Base-by-base conservation (phyloP, 2,329 filamentous ascomycete species). In the Aspergillus sp. region DNA sequence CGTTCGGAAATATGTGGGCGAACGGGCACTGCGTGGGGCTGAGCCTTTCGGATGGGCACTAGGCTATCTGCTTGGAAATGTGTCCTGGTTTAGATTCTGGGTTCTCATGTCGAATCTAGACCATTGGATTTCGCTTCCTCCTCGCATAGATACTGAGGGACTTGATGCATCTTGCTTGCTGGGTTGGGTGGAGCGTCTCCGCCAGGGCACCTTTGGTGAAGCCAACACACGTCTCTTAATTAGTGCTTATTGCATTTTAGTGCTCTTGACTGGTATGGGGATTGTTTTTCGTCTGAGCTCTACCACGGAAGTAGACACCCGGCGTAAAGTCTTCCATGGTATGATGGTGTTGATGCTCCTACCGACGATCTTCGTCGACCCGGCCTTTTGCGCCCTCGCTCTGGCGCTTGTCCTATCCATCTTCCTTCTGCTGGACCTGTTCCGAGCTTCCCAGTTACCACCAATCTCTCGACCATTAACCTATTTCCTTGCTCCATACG, bases 321-420 rank as follows among this genome's bases (percentile, higher is more conserved):
- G 93, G 39, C 83, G 93, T 40, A 98, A 98, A 67, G 88, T 97
- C 26, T 98, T 98, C 65, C 93, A 98, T 66, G 94, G 94, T 54
- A 95, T 91, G 78, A 97, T 97, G 86, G 91, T 97, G 6, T 82
- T 83, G 44, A 96, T 98, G 88, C 84, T 98, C 44, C 76, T 97
- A 2, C 90, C 93, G 0, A 82, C 88, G 1, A 87, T 85, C 2
- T 96, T 83, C 61, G 71, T 97, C 50, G 93, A 98, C 64, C 91
- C 93, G 1, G 76, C 84, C 33, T 97, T 88, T 65, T 83, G 84
- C 39, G 81, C 86, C 1, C 73, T 98, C 9, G 88, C 90, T 0
- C 75, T 97, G n/a, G 76, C 78, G 0, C 71, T 96, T 29, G 81
- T 90, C 27, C 77, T 98, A 31, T 83, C 86, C 4, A 75, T 94